Evolutionary conservation across 2,329 filamentous ascomycete species (phyloP).

Genomic region (Lachnellula willkommii): DNA sequence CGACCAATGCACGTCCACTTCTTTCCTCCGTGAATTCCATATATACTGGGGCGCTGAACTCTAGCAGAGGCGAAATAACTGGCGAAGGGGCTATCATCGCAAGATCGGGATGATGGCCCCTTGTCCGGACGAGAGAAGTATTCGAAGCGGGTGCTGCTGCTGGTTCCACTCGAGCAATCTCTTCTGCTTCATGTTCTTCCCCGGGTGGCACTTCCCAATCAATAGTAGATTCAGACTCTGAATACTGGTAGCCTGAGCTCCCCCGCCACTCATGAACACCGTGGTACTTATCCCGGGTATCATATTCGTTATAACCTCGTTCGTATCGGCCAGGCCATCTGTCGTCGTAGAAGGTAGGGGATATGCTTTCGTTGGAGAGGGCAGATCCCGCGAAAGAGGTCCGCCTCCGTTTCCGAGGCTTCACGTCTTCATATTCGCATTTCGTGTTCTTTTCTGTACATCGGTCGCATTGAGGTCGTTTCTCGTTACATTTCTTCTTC

Average conservation of each 20-base stretch:
- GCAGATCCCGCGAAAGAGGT: slow-evolving; percentile 24
- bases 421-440: slow-evolving; percentile 31
- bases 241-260: slow-evolving; percentile 17
- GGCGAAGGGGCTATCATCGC: slow-evolving; percentile 29
- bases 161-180: slow-evolving; percentile 19
- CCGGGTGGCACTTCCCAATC: slow-evolving; percentile 20
- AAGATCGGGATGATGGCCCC: slow-evolving; percentile 30
- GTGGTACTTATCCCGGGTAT: slow-evolving; percentile 7
- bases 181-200: slow-evolving; percentile 22
- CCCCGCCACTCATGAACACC: slow-evolving; percentile 21
- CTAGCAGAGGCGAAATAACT: slow-evolving; percentile 35
- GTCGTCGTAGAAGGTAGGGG: slow-evolving; percentile 16
- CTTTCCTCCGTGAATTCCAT: slow-evolving; percentile 51
- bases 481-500: slow-evolving; percentile 34
- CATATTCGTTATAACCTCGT: slow-evolving; percentile 5
- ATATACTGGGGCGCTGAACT: slow-evolving; percentile 49
- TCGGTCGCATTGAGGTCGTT: slow-evolving; percentile 29
- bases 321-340: slow-evolving; percentile 22
- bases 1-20: slow-evolving; percentile 51
- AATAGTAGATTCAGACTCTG: slow-evolving; percentile 14
- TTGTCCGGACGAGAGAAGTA: slow-evolving; percentile 16
- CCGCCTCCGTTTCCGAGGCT: slow-evolving; percentile 27
- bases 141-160: slow-evolving; percentile 2
- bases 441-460: slow-evolving; percentile 25
- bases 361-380: slow-evolving; percentile 16